phyloP scores from a whole-genome alignment of 176 grass and related monocot species.

The Eremochloa ophiuroides region DNA sequence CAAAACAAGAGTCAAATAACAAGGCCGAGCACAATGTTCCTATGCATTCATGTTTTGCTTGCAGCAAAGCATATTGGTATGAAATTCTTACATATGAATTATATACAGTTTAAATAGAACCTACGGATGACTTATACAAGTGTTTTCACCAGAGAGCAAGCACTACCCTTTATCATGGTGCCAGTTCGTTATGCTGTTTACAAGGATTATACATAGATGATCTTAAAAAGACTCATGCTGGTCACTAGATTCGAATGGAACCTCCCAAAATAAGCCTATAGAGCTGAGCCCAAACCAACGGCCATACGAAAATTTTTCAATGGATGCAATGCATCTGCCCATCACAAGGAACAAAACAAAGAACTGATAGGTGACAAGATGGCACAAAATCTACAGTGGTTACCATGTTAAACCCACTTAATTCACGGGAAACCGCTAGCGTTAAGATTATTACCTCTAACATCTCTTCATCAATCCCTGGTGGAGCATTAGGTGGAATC shows the following conservation, averaged over 20 bases:
- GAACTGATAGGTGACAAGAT: not conserved
- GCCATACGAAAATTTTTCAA: not conserved
- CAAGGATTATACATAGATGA: not conserved
- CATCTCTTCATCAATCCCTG: constrained; percentile 67
- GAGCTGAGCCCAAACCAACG: not conserved
- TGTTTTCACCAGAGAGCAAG: not conserved
- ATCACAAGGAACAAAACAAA: not conserved
- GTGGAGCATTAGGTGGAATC: constrained; percentile 64
- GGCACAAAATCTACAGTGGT: not conserved
- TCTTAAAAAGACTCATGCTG: not conserved
- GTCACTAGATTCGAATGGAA: not conserved
- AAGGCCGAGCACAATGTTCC: not conserved
- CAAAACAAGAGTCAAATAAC: constrained; percentile 19
- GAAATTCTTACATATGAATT: not conserved
- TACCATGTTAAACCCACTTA: not conserved
- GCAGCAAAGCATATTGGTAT: not conserved
- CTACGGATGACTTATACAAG: not conserved
- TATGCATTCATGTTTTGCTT: not conserved
- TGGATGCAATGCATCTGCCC: not conserved
- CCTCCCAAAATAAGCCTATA: not conserved
- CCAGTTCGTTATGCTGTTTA: not conserved
- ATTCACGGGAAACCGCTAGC: not conserved
- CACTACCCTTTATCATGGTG: not conserved
- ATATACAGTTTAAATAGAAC: not conserved
- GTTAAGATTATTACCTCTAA: constrained; percentile 34